Evolutionary conservation across 106 monocot species (phyloP), one percentile per base, ranked within the genome.

Genomic region (Allium cepa): DNA sequence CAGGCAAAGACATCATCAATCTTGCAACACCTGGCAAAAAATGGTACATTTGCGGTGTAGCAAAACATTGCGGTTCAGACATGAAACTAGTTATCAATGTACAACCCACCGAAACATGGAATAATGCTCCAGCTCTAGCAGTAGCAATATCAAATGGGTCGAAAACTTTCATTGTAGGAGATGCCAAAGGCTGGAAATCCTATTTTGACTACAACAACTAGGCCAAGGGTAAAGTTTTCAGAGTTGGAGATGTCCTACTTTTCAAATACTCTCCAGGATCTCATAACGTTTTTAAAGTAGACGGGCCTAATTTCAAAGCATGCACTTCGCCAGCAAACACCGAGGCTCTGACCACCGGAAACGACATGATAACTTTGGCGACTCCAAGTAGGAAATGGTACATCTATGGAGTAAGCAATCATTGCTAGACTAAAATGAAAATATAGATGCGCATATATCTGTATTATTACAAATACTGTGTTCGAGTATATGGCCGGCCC

Each of bases 231-330:
- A 72, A 51, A 27, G 15, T 49, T 1, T 62, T 72, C 51, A 18
- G 22, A 18, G 72, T 72, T 50, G 72, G 72, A 48, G 72, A 72
- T 16, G n/a, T 10, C 7, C 62, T 72, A 73, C 64, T 73, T 14
- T 73, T 73, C 53, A 46, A 26, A 11, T 73, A 73, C 46, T 7
- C 1, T 3, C 4, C 17, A 8, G 22, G 16, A 10, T 3, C 46
- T 1, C 73, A 73, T 62, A 26, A 73, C 49, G 73, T 73, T 0
- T 50, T 53, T n/a, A 13, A 3, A 3, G 64, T 64, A 10, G n/a
- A 17, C 11, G 73, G 73, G 1, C 18, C 63, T 1, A 56, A 52
- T 10, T 73, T 73, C 64, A 6, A 55, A 8, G 51, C 63, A 52
- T 73, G 73, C 64, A 63, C 53, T 8, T 17, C 11, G 3, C 16